These are phyloP conservation scores for Chiua sp. DNA, from an alignment of 1,284 basidiomycete species.

Conservation along the genomic window DNA sequence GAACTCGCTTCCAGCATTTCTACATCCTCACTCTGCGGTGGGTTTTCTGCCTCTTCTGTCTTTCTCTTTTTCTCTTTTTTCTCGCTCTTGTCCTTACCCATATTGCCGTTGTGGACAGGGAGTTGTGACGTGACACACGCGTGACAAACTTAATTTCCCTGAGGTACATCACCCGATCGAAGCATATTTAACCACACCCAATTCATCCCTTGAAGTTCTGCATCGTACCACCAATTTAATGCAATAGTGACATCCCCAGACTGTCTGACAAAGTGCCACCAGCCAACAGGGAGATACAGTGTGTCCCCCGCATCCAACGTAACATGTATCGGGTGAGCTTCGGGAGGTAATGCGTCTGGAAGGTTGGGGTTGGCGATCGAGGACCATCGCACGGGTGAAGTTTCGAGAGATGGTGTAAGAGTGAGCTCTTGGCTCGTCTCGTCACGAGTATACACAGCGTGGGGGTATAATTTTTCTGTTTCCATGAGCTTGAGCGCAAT, in stretches of 20 bases:
- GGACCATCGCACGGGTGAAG: slow-evolving; percentile 70
- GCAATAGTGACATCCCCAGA: slow-evolving; percentile 70
- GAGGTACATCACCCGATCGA: slow-evolving; percentile 42
- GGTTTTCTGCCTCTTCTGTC: slow-evolving; percentile 38
- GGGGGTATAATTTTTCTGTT: slow-evolving; percentile 70
- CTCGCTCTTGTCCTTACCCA: slow-evolving; percentile 75
- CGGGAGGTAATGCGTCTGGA: slow-evolving; percentile 48
- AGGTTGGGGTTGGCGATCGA: slow-evolving; percentile 64
- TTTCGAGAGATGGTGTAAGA: slow-evolving; percentile 50
- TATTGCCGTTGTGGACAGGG: slow-evolving; percentile 11
- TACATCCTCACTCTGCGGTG: slow-evolving; percentile 47
- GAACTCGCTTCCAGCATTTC: slow-evolving; percentile 57
- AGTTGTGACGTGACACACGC: slow-evolving; percentile 32
- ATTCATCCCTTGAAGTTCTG: slow-evolving; percentile 68
- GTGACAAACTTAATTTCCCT: slow-evolving; percentile 38
- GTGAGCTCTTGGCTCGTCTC: slow-evolving; percentile 41
- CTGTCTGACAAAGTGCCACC: slow-evolving; percentile 90
- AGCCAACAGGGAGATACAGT: slow-evolving; percentile 87
- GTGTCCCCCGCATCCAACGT: slow-evolving; percentile 76
- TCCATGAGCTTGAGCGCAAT: slow-evolving; percentile 12
- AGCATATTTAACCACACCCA: slow-evolving; percentile 74
- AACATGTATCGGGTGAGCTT: slow-evolving; percentile 68
- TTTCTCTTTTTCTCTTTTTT: slow-evolving; percentile 57
- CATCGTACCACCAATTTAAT: slow-evolving; percentile 90
- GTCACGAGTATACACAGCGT: slow-evolving; percentile 64